Base-by-base conservation (phyloP, 768 basidiomycete genomes). In the Suillus subaureus region DNA sequence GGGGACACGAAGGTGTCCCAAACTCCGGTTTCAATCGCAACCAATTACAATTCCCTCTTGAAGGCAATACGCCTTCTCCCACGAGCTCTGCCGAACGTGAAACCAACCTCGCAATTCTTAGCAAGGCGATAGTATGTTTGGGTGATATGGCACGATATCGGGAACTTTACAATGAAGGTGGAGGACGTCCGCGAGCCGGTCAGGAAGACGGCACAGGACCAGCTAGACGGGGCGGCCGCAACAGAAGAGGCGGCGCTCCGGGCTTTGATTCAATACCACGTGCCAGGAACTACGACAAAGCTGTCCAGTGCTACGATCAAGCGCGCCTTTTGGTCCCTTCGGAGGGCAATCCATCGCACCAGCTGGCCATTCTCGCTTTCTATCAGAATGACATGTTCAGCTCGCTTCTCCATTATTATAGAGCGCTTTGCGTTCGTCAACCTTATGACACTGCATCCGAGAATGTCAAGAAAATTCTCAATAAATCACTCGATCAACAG, bases 91-190 rank as follows among this genome's bases (percentile, higher is more conserved):
- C 79, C 13, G 86, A 91, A 70, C 86, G 85, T 61, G 84, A 85
- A 64, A 82, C 82, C 66, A 85, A 89, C 64, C 80, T 96, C n/a
- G 85, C 87, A 12, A 88, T 93, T 52, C 79, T 96, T 51, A 91
- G 89, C 79, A 97, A 97, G 79, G 89, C 91, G 9, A 80, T 99
- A 62, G 89, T 98, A 23, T 97, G 92, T 75, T 84, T 96, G 11
- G 97, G 97, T 13, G 97, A 99, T 72, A 89, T 99, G 57, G 93
- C 95, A 66, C 85, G 97, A 49, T 99, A 99, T 78, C 85, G 90
- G 64, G 96, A 99, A 71, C 87, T 91, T 49, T 97, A 97, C 71
- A 92, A 89, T 71, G 93, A 94, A 68, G 77, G 83, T 60, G 84
- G 86, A 35, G 84, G 89, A 28, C 82, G 89, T 61, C 83, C 89